A percentile compares a stretch with the other conserved stretches of the same genome.
These are phyloP conservation scores for Diophrys sp. DNA, from an alignment of 73 alveolate genomes.

Conservation along the genomic window DNA sequence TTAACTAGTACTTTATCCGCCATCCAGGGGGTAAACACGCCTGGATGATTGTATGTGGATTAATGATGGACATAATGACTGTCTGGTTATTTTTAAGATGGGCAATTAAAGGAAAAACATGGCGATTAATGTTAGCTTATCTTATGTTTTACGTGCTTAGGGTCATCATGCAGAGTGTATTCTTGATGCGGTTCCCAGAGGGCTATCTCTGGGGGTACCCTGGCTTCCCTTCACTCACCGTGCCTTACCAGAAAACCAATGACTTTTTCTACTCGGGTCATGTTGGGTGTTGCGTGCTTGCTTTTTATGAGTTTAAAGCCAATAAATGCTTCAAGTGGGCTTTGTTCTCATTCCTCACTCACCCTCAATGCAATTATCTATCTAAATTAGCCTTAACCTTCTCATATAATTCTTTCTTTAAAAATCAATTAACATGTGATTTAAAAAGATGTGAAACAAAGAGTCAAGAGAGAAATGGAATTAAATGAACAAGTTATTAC, in stretches of 20 bases:
- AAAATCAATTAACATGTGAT: too few relatives aligned
- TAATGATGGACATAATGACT: slow-evolving; percentile 56
- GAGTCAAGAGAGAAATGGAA: too few relatives aligned
- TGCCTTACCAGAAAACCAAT: slow-evolving; percentile 76
- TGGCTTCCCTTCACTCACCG: slow-evolving; percentile 79
- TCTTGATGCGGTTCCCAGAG: slow-evolving; percentile 65
- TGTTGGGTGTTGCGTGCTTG: slow-evolving; percentile 67
- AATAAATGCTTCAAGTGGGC: too few relatives aligned
- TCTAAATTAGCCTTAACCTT: too few relatives aligned
- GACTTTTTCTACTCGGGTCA: slow-evolving; percentile 95
- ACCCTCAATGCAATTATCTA: too few relatives aligned
- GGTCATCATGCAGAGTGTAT: slow-evolving; percentile 35
- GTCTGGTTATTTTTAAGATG: slow-evolving; percentile 21
- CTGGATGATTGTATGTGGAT: slow-evolving; percentile 40
- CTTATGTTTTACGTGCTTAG: slow-evolving; percentile 45
- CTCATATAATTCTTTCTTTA: too few relatives aligned
- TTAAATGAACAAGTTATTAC: too few relatives aligned
- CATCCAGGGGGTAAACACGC: slow-evolving; percentile 25
- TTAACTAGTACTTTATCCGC: slow-evolving; percentile 31
- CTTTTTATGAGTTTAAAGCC: too few relatives aligned
- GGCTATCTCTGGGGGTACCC: slow-evolving; percentile 83
- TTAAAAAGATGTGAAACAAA: too few relatives aligned
- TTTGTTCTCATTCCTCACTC: too few relatives aligned
- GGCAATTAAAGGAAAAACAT: slow-evolving; percentile 47
- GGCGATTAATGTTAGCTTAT: slow-evolving; percentile 49